Evolutionary conservation across 2,329 filamentous ascomycete species (phyloP).

Genomic region (Grosmannia clavigera): DNA sequence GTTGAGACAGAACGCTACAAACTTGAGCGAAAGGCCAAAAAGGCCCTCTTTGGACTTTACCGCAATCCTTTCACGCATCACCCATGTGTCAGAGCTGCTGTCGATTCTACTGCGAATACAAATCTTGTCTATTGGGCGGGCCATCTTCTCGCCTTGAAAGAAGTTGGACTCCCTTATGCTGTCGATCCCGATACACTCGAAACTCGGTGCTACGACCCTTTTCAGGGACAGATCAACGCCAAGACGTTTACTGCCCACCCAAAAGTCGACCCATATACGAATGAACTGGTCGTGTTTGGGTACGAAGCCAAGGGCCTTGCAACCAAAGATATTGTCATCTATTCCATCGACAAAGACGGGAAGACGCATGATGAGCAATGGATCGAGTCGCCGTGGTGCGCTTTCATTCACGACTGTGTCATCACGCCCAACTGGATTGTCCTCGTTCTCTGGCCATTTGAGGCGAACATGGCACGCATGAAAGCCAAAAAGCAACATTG

Average conservation of each 20-base stretch:
- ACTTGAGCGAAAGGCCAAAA: slow-evolving; percentile 16
- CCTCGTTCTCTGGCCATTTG: slow-evolving; percentile 15
- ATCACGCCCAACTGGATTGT: slow-evolving; percentile 25
- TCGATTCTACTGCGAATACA: slow-evolving; percentile 30
- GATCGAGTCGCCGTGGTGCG: slow-evolving; percentile 19
- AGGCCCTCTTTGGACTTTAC: slow-evolving; percentile 19
- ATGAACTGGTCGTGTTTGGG: slow-evolving; percentile 26
- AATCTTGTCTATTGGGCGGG: slow-evolving; percentile 43
- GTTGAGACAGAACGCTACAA: slow-evolving; percentile 18
- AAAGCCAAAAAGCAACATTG: slow-evolving; percentile 25
- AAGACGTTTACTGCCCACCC: slow-evolving; percentile 39
- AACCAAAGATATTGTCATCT: slow-evolving; percentile 23
- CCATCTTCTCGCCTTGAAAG: slow-evolving; percentile 39
- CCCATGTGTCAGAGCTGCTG: slow-evolving; percentile 15
- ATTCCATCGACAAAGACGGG: slow-evolving; percentile 16
- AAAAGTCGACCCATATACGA: slow-evolving; percentile 35
- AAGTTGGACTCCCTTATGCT: slow-evolving; percentile 36
- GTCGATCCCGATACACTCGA: slow-evolving; percentile 36
- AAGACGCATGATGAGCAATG: slow-evolving; percentile 19
- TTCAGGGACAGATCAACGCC: slow-evolving; percentile 33
- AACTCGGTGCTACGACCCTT: slow-evolving; percentile 35
- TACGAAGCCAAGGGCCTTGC: slow-evolving; percentile 27
- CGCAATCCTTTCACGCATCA: slow-evolving; percentile 9
- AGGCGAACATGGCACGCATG: slow-evolving; percentile 23
- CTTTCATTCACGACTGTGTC: slow-evolving; percentile 26